These are phyloP conservation scores for Darksidea phi DNA, from an alignment of 495 filamentous ascomycete species.

Conservation along the genomic window DNA sequence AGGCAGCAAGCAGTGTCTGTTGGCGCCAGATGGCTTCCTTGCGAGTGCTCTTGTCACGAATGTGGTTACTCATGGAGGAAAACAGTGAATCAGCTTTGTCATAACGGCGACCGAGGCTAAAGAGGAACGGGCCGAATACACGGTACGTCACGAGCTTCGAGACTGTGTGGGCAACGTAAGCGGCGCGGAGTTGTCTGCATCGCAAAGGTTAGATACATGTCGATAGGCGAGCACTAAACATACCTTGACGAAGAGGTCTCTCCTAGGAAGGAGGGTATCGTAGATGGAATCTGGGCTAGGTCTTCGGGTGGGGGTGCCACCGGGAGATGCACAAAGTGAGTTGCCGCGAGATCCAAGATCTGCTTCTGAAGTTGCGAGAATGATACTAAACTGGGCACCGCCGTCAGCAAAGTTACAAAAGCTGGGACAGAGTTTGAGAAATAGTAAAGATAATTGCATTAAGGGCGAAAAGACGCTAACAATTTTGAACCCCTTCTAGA, in stretches of 20 bases:
- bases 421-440: slow-evolving; percentile 25
- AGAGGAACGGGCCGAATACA: slow-evolving; percentile 66
- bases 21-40: slow-evolving; percentile 65
- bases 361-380: slow-evolving; percentile 58
- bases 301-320: slow-evolving; percentile 56
- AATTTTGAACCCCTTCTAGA: slow-evolving; percentile 17
- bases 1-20: slow-evolving; percentile 63
- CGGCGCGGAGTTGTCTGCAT: slow-evolving; percentile 53
- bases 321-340: slow-evolving; percentile 58
- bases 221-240: not conserved
- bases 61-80: slow-evolving; percentile 60
- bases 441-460: slow-evolving; percentile 27
- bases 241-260: slow-evolving; percentile 49
- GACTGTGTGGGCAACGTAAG: slow-evolving; percentile 60
- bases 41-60: slow-evolving; percentile 60
- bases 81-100: slow-evolving; percentile 64
- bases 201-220: not conserved
- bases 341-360: slow-evolving; percentile 58
- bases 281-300: slow-evolving; percentile 54
- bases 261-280: slow-evolving; percentile 55
- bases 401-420: slow-evolving; percentile 50
- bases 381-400: slow-evolving; percentile 52
- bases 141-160: slow-evolving; percentile 60
- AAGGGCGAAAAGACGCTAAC: slow-evolving; percentile 22
- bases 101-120: slow-evolving; percentile 60